Percentiles rank a stretch among this genome's conserved stretches.
These are phyloP conservation scores for Emericellopsis cladophorae DNA, from an alignment of 2,329 filamentous ascomycete genomes.

Conservation along the genomic window DNA sequence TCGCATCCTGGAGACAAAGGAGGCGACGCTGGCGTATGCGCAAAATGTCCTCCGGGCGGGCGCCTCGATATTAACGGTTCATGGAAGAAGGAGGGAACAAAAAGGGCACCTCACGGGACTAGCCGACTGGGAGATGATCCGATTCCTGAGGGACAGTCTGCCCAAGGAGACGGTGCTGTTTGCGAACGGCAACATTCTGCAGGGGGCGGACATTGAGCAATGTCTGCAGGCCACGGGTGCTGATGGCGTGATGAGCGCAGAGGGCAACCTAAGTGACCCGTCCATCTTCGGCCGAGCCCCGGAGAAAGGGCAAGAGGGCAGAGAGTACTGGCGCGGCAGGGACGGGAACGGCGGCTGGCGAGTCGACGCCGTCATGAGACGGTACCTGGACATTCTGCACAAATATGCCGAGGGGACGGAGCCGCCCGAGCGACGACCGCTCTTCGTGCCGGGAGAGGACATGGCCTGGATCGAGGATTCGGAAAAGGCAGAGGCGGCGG, in stretches of 20 bases:
- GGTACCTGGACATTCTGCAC: conserved; percentile 87
- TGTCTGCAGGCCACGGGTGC: conserved; percentile 78
- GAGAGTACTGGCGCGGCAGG: conserved; percentile 76
- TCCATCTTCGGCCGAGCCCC: conserved; percentile 68
- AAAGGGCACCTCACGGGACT: conserved; percentile 92
- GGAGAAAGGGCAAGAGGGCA: conserved; percentile 46
- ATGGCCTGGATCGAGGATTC: conserved; percentile 24
- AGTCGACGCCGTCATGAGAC: conserved; percentile 73
- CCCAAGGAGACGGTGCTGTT: conserved; percentile 86
- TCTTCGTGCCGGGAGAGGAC: conserved; percentile 57
- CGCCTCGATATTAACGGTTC: conserved; percentile 86
- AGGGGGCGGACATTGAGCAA: conserved; percentile 60
- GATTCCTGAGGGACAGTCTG: conserved; percentile 69
- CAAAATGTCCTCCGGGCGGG: conserved; percentile 76
- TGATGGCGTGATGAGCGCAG: conserved; percentile 91
- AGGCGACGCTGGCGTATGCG: conserved; percentile 81
- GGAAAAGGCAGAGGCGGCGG: conserved; percentile 6
- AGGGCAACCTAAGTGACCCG: conserved; percentile 88
- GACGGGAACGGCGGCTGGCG: conserved; percentile 76
- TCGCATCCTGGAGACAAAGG: conserved; percentile 72
- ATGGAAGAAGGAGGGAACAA: conserved; percentile 79
- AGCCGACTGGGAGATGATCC: conserved; percentile 82
- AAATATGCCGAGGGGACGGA: conserved; percentile 55
- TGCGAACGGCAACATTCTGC: conserved; percentile 89
- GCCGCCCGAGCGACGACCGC: conserved; percentile 53